Percentiles rank a stretch among this genome's conserved stretches.
Evolutionary conservation across 768 basidiomycete genomes (phyloP).

Genomic region (Mycena amicta): DNA sequence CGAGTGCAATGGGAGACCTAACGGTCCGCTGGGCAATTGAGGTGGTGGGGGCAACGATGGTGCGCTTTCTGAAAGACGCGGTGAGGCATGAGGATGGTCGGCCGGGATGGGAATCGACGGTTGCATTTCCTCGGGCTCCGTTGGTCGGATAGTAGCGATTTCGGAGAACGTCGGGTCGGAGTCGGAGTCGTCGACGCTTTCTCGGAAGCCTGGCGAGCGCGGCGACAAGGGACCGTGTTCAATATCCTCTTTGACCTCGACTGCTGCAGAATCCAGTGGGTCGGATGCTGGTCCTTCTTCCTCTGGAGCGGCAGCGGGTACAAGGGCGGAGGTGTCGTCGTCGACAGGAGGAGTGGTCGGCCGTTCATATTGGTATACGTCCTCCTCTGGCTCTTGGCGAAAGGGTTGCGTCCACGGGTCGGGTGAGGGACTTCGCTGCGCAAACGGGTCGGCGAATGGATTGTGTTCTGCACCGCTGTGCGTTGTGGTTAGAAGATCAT

Average conservation of each 20-base stretch:
- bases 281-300: conserved; percentile 32
- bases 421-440: conserved; percentile 66
- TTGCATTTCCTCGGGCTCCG: conserved; percentile 34
- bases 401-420: conserved; percentile 78
- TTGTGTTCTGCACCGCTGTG: conserved; percentile 68
- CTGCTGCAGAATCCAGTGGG: conserved; percentile 43
- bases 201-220: conserved; percentile 54
- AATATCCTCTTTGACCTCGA: conserved; percentile 35
- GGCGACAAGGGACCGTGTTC: conserved; percentile 17
- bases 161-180: conserved; percentile 40
- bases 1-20: conserved; percentile 19
- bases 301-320: conserved; percentile 26
- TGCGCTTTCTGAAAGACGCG: conserved; percentile 25
- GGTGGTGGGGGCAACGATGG: conserved; percentile 10
- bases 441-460: conserved; percentile 75
- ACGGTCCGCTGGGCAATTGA: conserved; percentile 7
- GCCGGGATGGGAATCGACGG: conserved; percentile 20
- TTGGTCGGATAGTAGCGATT: conserved; percentile 45
- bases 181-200: conserved; percentile 38
- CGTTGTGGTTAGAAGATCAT: conserved; percentile 70
- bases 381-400: conserved; percentile 26
- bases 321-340: conserved; percentile 37
- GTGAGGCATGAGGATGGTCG: conserved; percentile 17
- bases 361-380: conserved; percentile 20
- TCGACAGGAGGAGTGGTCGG: conserved; percentile 19